Percentiles rank a stretch among this genome's conserved stretches.
phyloP scores from a whole-genome alignment of 2,329 filamentous ascomycete species.

The Colletotrichum plurivorum region DNA sequence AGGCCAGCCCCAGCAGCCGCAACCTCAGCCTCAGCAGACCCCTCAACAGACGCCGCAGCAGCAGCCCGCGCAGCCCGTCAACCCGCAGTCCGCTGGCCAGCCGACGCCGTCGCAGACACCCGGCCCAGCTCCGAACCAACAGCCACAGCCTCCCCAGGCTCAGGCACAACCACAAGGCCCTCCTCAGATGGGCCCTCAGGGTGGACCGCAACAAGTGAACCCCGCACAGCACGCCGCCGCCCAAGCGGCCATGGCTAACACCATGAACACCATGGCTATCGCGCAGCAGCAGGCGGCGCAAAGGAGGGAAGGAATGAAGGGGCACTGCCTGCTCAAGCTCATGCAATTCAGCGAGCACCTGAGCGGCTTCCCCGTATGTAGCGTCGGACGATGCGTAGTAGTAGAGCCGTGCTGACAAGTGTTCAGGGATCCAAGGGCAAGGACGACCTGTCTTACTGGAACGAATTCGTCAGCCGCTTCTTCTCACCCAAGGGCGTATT shows the following conservation, averaged over 20 bases:
- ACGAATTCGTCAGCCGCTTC: conserved; percentile 82
- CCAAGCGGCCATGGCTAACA: conserved; percentile 51
- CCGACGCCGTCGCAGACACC: conserved; percentile 42
- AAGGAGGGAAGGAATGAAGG: conserved; percentile 66
- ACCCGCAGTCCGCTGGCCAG: conserved; percentile 41
- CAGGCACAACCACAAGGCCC: conserved; percentile 43
- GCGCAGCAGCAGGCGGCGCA: conserved; percentile 62
- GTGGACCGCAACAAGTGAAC: conserved; percentile 46
- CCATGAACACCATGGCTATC: conserved; percentile 48
- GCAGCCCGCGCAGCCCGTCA: conserved; percentile 40
- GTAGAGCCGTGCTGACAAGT: conserved; percentile 24
- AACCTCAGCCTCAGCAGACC: conserved; percentile 51
- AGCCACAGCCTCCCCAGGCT: conserved; percentile 50
- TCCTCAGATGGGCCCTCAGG: conserved; percentile 54
- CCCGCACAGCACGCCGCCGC: conserved; percentile 41
- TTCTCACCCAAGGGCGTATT: conserved; percentile 85
- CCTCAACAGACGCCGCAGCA: conserved; percentile 42
- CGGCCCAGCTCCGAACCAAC: conserved; percentile 40
- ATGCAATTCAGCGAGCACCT: conserved; percentile 75
- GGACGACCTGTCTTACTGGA: conserved; percentile 84
- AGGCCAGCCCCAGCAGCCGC: conserved; percentile 52
- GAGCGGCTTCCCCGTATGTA: conserved; percentile 68
- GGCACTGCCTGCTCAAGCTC: conserved; percentile 71
- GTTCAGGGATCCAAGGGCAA: conserved; percentile 69
- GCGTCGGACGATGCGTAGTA: not conserved